phyloP scores from a whole-genome alignment of 2,329 filamentous ascomycete genomes.

The Sarocladium oryzae region DNA sequence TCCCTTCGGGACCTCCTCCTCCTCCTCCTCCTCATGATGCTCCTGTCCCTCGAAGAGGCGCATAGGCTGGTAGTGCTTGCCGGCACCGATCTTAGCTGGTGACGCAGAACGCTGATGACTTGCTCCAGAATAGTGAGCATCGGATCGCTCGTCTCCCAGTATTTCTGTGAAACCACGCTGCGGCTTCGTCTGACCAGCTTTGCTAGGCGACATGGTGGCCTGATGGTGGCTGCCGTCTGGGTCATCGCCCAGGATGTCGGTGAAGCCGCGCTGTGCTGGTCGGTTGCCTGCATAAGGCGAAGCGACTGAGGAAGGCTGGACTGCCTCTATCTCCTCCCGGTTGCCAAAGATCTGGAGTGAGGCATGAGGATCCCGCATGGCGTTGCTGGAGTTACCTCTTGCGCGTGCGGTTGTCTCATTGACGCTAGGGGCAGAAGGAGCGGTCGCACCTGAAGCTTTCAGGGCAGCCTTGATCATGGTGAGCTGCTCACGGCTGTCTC shows the following conservation, averaged over 20 bases:
- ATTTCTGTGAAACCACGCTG: conserved; percentile 72
- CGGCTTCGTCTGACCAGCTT: conserved; percentile 25
- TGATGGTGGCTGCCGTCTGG: conserved; percentile 30
- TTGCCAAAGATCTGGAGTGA: conserved; percentile 66
- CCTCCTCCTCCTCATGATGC: conserved; percentile 29
- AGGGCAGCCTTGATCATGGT: conserved; percentile 63
- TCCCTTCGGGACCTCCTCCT: conserved; percentile 35
- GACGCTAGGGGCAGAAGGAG: conserved; percentile 18
- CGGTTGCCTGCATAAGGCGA: conserved; percentile 53
- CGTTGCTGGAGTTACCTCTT: conserved; percentile 47
- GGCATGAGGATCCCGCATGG: conserved; percentile 58
- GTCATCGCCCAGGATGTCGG: conserved; percentile 62
- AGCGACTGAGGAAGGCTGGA: conserved; percentile 41
- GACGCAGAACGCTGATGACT: conserved; percentile 46
- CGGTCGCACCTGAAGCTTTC: conserved; percentile 36
- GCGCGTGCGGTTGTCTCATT: conserved; percentile 36
- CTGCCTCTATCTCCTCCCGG: conserved; percentile 54
- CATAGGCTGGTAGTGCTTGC: conserved; percentile 56
- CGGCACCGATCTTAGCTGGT: conserved; percentile 43
- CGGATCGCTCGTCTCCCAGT: conserved; percentile 45
- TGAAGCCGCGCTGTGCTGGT: conserved; percentile 61
- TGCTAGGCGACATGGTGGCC: conserved; percentile 41
- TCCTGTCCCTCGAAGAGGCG: conserved; percentile 57
- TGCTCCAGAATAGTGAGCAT: conserved; percentile 38
- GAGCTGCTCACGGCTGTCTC: conserved; percentile 77